These are phyloP conservation scores for Daedaleopsis nitida DNA, from an alignment of 768 basidiomycete genomes.

Conservation along the genomic window DNA sequence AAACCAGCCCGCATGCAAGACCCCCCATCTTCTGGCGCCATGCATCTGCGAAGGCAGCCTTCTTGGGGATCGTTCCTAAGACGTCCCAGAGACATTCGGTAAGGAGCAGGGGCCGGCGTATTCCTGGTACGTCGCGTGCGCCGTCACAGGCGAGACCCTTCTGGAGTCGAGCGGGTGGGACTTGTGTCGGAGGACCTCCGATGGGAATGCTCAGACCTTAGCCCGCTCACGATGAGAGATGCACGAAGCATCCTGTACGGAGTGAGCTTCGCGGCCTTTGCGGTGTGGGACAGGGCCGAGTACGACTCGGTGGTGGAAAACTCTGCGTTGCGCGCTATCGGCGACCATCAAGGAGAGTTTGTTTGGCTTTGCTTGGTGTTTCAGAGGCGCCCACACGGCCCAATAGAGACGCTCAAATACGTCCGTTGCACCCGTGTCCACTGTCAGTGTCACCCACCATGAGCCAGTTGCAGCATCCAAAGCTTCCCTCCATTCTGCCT, in stretches of 20 bases:
- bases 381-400: background rate
- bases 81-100: background rate
- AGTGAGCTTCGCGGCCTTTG: slow-evolving; percentile 17
- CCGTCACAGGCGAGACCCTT: background rate
- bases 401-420: no score
- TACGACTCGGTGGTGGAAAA: background rate
- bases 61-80: background rate
- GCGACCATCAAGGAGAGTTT: background rate
- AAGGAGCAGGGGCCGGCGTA: background rate
- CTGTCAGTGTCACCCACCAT: no score
- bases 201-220: slow-evolving; percentile 19
- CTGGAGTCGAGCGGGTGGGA: slow-evolving; percentile 11
- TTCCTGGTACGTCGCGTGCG: slow-evolving; percentile 15
- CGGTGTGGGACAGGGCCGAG: background rate
- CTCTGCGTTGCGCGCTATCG: background rate
- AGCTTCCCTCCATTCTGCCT: slow-evolving; percentile 52
- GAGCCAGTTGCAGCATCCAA: slow-evolving; percentile 23
- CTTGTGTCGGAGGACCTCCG: background rate
- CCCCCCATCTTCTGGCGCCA: background rate
- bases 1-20: background rate
- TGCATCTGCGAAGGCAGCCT: no score
- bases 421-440: background rate
- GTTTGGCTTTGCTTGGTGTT: background rate
- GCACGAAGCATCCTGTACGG: slow-evolving; percentile 13
- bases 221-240: slow-evolving; percentile 14